Conservation (phyloP, 176 grass and related monocot species). For the Pontederia crassipes region DNA sequence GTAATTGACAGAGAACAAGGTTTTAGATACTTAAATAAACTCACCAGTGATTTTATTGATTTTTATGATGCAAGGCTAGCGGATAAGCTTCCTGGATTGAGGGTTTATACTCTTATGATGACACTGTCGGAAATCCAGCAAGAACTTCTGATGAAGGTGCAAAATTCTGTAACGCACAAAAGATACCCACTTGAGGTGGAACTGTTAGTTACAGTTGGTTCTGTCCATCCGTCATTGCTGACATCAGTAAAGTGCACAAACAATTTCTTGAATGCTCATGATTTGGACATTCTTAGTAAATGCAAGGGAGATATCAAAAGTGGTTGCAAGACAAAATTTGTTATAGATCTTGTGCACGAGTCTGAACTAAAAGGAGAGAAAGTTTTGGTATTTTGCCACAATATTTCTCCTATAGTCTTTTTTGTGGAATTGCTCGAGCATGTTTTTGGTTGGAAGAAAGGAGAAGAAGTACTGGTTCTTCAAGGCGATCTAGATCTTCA, state of each 20-base stretch:
- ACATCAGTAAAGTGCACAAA: constrained; percentile 30
- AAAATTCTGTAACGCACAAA: constrained; percentile 10
- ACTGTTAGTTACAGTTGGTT: constrained; percentile 54
- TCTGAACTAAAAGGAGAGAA: constrained; percentile 53
- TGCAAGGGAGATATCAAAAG: constrained; percentile 16
- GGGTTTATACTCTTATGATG: constrained; percentile 63
- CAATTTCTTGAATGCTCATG: constrained; percentile 40
- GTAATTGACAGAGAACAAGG: constrained; percentile 35
- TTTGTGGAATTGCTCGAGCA: constrained; percentile 47
- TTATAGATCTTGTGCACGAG: constrained; percentile 73
- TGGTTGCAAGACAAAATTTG: constrained; percentile 73
- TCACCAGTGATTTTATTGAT: constrained; percentile 67
- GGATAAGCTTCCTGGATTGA: constrained; percentile 60
- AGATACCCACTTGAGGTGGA: constrained; percentile 61
- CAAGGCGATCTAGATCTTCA: constrained; percentile 67
- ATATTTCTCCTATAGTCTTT: constrained; percentile 52
- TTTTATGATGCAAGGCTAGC: constrained; percentile 46
- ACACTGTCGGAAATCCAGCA: constrained; percentile 48
- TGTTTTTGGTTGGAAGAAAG: constrained; percentile 52
- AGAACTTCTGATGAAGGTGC: constrained; percentile 41
- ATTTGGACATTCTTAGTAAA: constrained; percentile 33
- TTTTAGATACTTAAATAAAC: constrained; percentile 46
- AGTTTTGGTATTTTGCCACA: constrained; percentile 92
- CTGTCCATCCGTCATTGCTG: constrained; percentile 81
- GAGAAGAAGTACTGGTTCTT: constrained; percentile 66